Base-by-base conservation (phyloP, 2,329 filamentous ascomycete genomes). In the Curvularia eragrostidis region DNA sequence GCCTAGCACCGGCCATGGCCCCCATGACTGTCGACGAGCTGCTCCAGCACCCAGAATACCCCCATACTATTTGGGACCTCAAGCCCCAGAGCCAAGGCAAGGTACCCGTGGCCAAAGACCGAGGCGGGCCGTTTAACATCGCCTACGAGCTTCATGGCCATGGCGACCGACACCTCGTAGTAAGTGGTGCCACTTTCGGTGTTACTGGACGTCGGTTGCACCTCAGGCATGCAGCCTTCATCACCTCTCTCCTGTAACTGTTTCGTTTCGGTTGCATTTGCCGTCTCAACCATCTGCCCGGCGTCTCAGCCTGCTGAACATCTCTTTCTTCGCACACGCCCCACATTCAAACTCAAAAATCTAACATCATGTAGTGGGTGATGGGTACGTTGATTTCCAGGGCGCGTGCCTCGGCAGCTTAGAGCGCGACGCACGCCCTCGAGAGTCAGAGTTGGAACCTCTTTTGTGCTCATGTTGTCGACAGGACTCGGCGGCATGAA, bases 81-180 rank as follows among this genome's bases (percentile, higher is more conserved):
- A 83, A 87, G 66, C 88, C 91, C 5, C 83, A 87, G 47, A 80
- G 81, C 39, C 81, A 83, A 48, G 91, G 88, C 4, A 83, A 82
- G 42, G 71, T 86, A 6, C 77, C 85, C 2, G 90, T 91, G 26
- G 91, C 89, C n/a, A 80, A 84, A 54, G 85, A 80, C 36, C 84
- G 90, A 67, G 89, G 91, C 62, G 91, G 91, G 1, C 91, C 91
- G 19, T 80, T 96, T 64, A 84, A 89, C 44, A 86, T 96, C 51
- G 82, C 86, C 52, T 96, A 91, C 83, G 90, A 95, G 76, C 81
- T 95, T 47, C 91, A 96, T 79, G 91, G 92, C 54, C 79, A 83
- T 60, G 91, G 91, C 3, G 85, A 88, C 47, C 82, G 84, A 63
- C 90, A 90, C 79, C 78, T 95, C 63, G 81, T 92, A 67, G 91